phyloP scores from a whole-genome alignment of 2,329 filamentous ascomycete genomes.

The Fusarium agapanthi region DNA sequence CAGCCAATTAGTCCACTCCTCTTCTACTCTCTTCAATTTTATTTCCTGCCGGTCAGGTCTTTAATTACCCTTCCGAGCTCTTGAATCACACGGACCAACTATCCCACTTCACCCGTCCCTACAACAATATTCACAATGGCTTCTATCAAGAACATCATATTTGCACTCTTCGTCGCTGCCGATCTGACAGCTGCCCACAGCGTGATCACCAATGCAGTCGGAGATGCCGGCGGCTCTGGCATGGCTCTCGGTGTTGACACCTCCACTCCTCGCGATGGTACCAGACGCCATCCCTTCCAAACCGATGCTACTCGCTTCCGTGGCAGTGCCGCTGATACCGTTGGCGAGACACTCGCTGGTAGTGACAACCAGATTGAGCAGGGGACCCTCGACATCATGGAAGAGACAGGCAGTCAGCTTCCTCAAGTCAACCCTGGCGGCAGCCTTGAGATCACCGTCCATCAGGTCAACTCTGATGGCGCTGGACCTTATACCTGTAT shows the following conservation, averaged over 20 bases:
- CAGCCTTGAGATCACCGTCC: slow-evolving; percentile 65
- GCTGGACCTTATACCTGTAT: slow-evolving; percentile 68
- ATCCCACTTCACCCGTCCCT: no score
- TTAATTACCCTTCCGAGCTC: not conserved
- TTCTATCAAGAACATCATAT: slow-evolving; percentile 8
- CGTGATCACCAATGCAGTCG: slow-evolving; percentile 49
- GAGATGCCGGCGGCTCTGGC: slow-evolving; percentile 66
- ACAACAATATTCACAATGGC: not conserved
- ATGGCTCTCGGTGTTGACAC: slow-evolving; percentile 61
- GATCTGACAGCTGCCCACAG: slow-evolving; percentile 1
- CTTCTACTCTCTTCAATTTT: not conserved
- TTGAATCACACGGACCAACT: not conserved
- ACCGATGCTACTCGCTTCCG: slow-evolving; percentile 59
- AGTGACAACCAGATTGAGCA: slow-evolving; percentile 15
- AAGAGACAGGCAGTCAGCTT: slow-evolving; percentile 62
- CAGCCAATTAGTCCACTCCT: fast-evolving
- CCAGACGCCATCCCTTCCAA: slow-evolving; percentile 68
- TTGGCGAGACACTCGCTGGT: slow-evolving; percentile 6
- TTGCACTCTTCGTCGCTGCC: not conserved
- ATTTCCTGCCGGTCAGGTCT: slow-evolving; percentile 16
- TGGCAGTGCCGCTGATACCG: not conserved
- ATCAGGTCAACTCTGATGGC: slow-evolving; percentile 38
- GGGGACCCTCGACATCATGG: slow-evolving; percentile 57
- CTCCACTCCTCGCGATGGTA: slow-evolving; percentile 68
- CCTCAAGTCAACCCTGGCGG: slow-evolving; percentile 69